Base-by-base conservation (phyloP, 495 filamentous ascomycete genomes). In the Bathelium albidoporum region DNA sequence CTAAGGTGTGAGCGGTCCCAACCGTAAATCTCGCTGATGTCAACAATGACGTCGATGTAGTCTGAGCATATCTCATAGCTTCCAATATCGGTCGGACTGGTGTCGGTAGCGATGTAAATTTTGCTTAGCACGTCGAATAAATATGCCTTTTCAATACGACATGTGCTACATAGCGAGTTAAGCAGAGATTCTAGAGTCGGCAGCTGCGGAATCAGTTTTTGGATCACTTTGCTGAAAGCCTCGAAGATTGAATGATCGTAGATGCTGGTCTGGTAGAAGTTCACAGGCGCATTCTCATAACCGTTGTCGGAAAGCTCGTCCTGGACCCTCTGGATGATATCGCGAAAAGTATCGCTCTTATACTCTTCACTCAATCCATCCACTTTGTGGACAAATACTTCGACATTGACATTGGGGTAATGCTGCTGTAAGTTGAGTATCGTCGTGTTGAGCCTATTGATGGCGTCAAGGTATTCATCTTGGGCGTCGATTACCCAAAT, bases 401-500 rank as follows among this genome's bases (percentile, higher is more conserved):
- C 90, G 60, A 97, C 88, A 74, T 96, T 95, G 76, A 97, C 91
- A 69, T 86, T 86, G 0, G 92, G 91, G 69, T 96, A 95, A 62
- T 82, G 83, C 61, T 89, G 83, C 71, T 95, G 90, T 1, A 98
- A 85, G 60, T 89, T 86, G 59, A 97, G 74, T 69, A 97, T 93
- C 18, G 90, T 94, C 49, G 81, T 78, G 75, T 93, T 95, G 14
- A 98, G 82, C n/a, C 88, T 85, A 43, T 83, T 81, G 60, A 97
- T 87, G 32, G 91, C 87, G 71, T 96, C 89, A 44, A 96, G 82
- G 70, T 97, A 97, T 66, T 97, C 94, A 70, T 98, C 94, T 71
- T 97, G 92, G 0, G 92, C 93, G 70, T 98, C 94, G 62, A 98
- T 94, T 58, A 98, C 92, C 95, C 95, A 98, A 63, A 98, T 94